Conservation (phyloP, 148 eudicot genomes). For the Chenopodium quinoa region DNA sequence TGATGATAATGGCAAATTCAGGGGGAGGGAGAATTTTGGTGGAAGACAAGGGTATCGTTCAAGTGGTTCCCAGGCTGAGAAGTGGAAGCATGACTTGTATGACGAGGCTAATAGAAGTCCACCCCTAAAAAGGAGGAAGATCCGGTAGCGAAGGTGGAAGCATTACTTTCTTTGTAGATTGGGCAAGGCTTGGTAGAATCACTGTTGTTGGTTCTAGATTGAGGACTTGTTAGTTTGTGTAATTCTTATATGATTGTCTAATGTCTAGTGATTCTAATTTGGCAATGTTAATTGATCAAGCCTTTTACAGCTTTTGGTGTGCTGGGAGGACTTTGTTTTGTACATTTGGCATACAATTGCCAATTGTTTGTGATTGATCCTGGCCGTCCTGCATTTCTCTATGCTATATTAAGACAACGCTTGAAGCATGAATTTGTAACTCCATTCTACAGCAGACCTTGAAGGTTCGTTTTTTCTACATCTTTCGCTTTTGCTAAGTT, state of each 20-base stretch:
- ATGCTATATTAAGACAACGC: background rate
- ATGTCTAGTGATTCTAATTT: background rate
- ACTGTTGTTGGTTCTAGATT: background rate
- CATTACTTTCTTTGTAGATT: conserved; percentile 59
- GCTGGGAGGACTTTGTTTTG: too few species aligned
- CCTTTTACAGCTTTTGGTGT: background rate
- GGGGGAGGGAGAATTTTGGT: conserved; percentile 46
- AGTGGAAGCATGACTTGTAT: conserved; percentile 93
- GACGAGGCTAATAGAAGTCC: conserved; percentile 73
- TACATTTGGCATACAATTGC: background rate
- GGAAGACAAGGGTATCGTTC: conserved; percentile 48
- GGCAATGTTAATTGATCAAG: background rate
- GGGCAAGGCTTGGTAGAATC: background rate
- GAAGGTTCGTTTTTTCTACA: background rate
- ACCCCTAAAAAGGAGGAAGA: conserved; percentile 73
- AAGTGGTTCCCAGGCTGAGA: conserved; percentile 55
- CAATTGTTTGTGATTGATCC: background rate
- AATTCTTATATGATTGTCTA: background rate
- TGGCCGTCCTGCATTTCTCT: background rate
- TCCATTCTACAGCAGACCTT: background rate
- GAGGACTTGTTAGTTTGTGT: background rate
- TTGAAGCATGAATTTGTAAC: background rate
- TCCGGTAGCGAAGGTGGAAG: conserved; percentile 84
- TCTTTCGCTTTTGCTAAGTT: background rate
- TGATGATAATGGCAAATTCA: conserved; percentile 33